These are phyloP conservation scores for Fonsecaea pedrosoi DNA, from an alignment of 2,329 filamentous ascomycete genomes.

Conservation along the genomic window DNA sequence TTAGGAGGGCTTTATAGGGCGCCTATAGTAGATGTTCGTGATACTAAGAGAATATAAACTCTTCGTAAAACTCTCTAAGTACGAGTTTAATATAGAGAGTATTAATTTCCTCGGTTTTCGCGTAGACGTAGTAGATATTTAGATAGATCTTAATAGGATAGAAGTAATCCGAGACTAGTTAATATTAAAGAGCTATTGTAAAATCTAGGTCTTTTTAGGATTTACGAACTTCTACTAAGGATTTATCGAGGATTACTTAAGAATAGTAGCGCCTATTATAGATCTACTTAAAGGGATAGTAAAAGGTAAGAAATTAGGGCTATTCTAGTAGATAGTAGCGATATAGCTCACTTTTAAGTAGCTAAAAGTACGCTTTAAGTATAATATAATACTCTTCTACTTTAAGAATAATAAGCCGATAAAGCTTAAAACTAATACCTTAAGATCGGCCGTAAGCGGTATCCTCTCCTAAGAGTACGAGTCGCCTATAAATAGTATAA, in stretches of 20 bases:
- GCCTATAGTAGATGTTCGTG: too few relatives aligned
- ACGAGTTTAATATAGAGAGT: not conserved
- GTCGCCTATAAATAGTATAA: too few relatives aligned
- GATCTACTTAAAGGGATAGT: not conserved
- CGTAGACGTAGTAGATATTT: not conserved
- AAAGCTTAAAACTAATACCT: too few relatives aligned
- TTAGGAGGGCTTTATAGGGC: too few relatives aligned
- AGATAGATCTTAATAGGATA: not conserved
- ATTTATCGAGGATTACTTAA: not conserved
- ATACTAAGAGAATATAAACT: not conserved
- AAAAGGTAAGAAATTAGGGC: not conserved
- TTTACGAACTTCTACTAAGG: too few relatives aligned
- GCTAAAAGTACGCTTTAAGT: too few relatives aligned
- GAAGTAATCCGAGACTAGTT: not conserved
- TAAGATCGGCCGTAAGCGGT: too few relatives aligned
- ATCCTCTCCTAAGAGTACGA: too few relatives aligned
- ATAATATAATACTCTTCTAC: too few relatives aligned
- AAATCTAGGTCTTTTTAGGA: not conserved
- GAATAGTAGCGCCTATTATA: not conserved
- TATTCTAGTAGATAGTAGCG: too few relatives aligned
- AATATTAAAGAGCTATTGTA: not conserved
- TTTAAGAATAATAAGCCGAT: too few relatives aligned
- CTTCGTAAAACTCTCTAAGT: not conserved
- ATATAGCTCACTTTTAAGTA: too few relatives aligned
- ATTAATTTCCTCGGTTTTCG: not conserved